Percentiles rank a stretch among this genome's conserved stretches.
These are phyloP conservation scores for Salmacisia buchloeana DNA, from an alignment of 1,284 basidiomycete genomes.

Conservation along the genomic window DNA sequence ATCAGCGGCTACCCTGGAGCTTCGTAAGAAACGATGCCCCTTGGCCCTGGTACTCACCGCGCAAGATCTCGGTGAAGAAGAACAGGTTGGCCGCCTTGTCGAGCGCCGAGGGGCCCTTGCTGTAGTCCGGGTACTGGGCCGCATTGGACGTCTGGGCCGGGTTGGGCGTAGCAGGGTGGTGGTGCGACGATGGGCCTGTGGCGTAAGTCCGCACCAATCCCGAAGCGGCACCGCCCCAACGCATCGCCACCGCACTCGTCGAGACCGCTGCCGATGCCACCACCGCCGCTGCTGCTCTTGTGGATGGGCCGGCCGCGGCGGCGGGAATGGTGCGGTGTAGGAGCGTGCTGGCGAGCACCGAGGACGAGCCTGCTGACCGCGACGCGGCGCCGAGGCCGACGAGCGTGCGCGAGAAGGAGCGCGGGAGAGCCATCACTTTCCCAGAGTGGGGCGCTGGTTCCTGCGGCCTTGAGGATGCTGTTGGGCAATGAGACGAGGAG, in stretches of 20 bases:
- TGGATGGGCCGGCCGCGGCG: neutral
- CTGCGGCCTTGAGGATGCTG: too few species aligned
- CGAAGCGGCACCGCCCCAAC: too few species aligned
- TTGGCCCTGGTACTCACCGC: slow-evolving; percentile 61
- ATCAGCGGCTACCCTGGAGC: neutral
- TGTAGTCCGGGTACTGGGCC: slow-evolving; percentile 49
- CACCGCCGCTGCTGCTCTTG: too few species aligned
- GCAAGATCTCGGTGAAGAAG: slow-evolving; percentile 96
- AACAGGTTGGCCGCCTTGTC: slow-evolving; percentile 95
- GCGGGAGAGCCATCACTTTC: slow-evolving; percentile 3
- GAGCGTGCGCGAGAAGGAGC: slow-evolving; percentile 5
- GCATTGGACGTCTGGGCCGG: neutral
- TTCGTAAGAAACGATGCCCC: neutral
- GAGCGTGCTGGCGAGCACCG: neutral
- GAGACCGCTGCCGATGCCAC: too few species aligned
- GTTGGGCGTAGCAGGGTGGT: neutral
- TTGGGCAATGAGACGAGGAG: too few species aligned
- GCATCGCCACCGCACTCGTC: too few species aligned
- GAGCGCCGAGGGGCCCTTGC: slow-evolving; percentile 60
- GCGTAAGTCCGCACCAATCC: too few species aligned
- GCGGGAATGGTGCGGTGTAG: neutral
- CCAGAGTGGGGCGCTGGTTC: neutral
- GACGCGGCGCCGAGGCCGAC: neutral
- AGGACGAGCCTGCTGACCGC: neutral
- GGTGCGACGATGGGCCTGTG: neutral